Evolutionary conservation across 1,139 yeast genomes (phyloP).

Genomic region (Taiozyma sp.): DNA sequence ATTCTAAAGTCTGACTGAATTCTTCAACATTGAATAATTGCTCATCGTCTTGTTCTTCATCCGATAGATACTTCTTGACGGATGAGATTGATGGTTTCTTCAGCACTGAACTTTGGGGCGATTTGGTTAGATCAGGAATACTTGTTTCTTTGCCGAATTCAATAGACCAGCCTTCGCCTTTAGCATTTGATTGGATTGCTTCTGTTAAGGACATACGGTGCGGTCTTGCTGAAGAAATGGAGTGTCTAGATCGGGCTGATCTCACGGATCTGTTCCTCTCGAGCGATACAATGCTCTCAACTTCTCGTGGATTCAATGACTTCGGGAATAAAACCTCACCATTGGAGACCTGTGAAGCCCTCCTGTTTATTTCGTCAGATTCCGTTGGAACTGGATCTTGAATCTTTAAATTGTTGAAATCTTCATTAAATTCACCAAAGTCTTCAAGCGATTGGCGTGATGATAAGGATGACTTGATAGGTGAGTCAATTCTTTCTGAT

Average conservation of each 20-base stretch:
- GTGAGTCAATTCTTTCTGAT: not conserved
- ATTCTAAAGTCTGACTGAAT: conserved; percentile 14
- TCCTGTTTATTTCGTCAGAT: conserved; percentile 4
- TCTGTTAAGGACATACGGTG: conserved; percentile 29
- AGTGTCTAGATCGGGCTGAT: conserved; percentile 28
- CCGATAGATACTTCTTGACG: conserved; percentile 11
- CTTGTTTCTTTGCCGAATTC: conserved; percentile 27
- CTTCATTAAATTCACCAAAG: conserved; percentile 20
- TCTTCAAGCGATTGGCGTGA: conserved; percentile 3
- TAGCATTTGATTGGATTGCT: conserved; percentile 31
- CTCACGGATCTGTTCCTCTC: conserved; percentile 65
- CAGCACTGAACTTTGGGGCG: conserved; percentile 49
- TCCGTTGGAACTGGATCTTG: conserved; percentile 1
- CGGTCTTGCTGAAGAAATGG: conserved; percentile 8
- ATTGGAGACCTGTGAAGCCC: conserved; percentile 24
- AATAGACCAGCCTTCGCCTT: conserved; percentile 35
- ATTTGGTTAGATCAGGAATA: conserved; percentile 31
- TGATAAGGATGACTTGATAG: not conserved
- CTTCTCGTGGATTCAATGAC: conserved; percentile 59
- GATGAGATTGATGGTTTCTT: conserved; percentile 29
- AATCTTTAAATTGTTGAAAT: conserved; percentile 20
- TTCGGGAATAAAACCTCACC: conserved; percentile 77
- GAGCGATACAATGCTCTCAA: conserved; percentile 66
- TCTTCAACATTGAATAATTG: conserved; percentile 23
- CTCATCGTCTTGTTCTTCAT: conserved; percentile 15